Conservation (phyloP, 345 rosid species). For the Kernera saxatilis region DNA sequence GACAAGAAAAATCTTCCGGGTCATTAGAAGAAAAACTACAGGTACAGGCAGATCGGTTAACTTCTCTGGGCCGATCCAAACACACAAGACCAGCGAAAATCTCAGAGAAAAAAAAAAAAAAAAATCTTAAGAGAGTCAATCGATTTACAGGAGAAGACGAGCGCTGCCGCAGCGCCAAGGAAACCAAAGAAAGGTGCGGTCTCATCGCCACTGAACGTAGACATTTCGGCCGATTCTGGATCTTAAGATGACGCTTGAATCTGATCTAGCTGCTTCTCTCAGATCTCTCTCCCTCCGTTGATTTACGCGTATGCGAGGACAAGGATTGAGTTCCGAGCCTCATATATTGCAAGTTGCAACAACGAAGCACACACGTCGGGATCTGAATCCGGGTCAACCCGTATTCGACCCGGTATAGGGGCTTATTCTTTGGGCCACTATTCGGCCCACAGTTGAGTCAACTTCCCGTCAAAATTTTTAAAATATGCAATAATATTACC, state of each 20-base stretch:
- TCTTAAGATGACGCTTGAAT: conserved; percentile 23
- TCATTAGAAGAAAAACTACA: not conserved
- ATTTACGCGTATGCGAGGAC: not conserved
- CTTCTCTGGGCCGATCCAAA: not conserved
- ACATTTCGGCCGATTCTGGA: conserved; percentile 28
- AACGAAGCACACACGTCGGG: conserved; percentile 32
- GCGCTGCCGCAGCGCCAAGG: conserved; percentile 38
- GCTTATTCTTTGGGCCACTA: not conserved
- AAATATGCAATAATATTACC: no score
- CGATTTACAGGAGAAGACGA: conserved; percentile 34
- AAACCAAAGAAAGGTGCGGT: conserved; percentile 40
- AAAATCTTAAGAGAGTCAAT: not conserved
- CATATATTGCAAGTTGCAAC: not conserved
- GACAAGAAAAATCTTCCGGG: not conserved
- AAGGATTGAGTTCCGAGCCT: conserved; percentile 3
- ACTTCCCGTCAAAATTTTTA: no score
- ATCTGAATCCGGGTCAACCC: conserved; percentile 16
- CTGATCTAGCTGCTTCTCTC: conserved; percentile 1
- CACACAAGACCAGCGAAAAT: not conserved
- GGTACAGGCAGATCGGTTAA: conserved; percentile 13
- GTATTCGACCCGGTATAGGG: not conserved
- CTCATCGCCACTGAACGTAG: conserved; percentile 39
- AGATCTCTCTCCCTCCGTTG: conserved; percentile 21
- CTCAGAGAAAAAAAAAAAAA: not conserved
- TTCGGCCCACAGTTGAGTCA: not conserved